phyloP scores from a whole-genome alignment of 768 basidiomycete genomes.

The Lactarius evosmus region DNA sequence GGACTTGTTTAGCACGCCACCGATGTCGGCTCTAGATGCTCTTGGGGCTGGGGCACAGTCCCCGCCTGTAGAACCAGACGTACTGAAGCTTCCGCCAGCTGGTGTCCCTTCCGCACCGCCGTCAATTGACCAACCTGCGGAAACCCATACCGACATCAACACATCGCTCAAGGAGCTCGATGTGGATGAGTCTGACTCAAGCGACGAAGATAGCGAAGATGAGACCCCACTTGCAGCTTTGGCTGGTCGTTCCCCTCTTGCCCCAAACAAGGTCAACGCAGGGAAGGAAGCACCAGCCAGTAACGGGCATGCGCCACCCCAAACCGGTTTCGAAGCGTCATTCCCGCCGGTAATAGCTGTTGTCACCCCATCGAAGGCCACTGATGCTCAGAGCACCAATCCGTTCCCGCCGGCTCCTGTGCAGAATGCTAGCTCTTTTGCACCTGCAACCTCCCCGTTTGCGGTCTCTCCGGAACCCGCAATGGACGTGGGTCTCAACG shows the following conservation, averaged over 20 bases:
- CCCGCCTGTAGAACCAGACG: slow-evolving; percentile 20
- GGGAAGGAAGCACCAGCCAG: slow-evolving; percentile 8
- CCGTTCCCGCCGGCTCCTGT: slow-evolving; percentile 21
- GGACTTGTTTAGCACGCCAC: slow-evolving; percentile 62
- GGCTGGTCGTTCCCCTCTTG: slow-evolving; percentile 17
- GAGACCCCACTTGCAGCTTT: slow-evolving; percentile 33
- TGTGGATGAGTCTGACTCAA: slow-evolving; percentile 50
- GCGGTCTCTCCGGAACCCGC: slow-evolving; percentile 12
- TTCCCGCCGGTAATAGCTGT: background rate
- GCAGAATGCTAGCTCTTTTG: slow-evolving; percentile 14
- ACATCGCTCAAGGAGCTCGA: slow-evolving; percentile 58
- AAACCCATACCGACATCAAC: slow-evolving; percentile 45
- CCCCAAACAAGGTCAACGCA: background rate
- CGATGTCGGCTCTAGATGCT: slow-evolving; percentile 39
- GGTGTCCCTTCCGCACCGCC: slow-evolving; percentile 11
- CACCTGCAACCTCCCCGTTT: slow-evolving; percentile 23
- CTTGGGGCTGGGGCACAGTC: background rate
- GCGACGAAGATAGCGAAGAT: slow-evolving; percentile 39
- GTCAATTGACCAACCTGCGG: slow-evolving; percentile 10
- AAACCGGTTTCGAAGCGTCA: background rate
- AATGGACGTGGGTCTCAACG: slow-evolving; percentile 42
- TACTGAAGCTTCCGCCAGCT: slow-evolving; percentile 11
- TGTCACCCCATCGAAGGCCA: background rate
- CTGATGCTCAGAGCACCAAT: slow-evolving; percentile 8
- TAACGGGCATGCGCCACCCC: slow-evolving; percentile 18